Percentiles rank a stretch among this genome's conserved stretches.
phyloP scores from a whole-genome alignment of 257 asterid species.

The Coffea eugenioides region DNA sequence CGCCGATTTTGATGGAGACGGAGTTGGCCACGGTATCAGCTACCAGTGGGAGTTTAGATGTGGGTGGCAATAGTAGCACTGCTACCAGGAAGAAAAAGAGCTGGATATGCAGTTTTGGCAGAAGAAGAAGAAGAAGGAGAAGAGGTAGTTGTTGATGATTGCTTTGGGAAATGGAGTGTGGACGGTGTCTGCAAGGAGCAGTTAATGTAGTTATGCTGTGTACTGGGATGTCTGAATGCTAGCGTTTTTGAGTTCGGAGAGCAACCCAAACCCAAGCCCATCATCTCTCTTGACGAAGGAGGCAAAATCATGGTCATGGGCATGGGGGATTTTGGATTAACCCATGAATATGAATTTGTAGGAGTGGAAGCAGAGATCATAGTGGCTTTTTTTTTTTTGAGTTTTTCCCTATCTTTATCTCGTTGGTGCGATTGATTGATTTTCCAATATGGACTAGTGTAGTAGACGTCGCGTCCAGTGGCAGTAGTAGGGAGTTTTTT shows the following conservation, averaged over 20 bases:
- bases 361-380: constrained; percentile 44
- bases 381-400: not conserved
- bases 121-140: not conserved
- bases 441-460: too few relatives aligned
- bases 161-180: constrained; percentile 50
- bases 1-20: not conserved
- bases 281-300: constrained; percentile 13
- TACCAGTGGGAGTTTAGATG: not conserved
- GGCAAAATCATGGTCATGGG: not conserved
- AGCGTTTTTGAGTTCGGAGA: constrained; percentile 18
- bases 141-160: constrained; percentile 19
- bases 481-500: not conserved
- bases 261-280: constrained; percentile 7
- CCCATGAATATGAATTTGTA: constrained; percentile 47
- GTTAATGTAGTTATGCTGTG: constrained; percentile 18
- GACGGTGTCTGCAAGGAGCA: constrained; percentile 63
- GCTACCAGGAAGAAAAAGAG: constrained; percentile 9
- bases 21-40: constrained; percentile 1
- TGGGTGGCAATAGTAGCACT: not conserved
- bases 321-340: constrained; percentile 21
- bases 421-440: not conserved
- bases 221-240: constrained; percentile 18
- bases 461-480: too few relatives aligned
- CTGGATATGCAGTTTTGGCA: constrained; percentile 16
- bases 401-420: constrained; percentile 38